Base-by-base conservation (phyloP, 305 asterid species). In the Fraxinus dipetala region DNA sequence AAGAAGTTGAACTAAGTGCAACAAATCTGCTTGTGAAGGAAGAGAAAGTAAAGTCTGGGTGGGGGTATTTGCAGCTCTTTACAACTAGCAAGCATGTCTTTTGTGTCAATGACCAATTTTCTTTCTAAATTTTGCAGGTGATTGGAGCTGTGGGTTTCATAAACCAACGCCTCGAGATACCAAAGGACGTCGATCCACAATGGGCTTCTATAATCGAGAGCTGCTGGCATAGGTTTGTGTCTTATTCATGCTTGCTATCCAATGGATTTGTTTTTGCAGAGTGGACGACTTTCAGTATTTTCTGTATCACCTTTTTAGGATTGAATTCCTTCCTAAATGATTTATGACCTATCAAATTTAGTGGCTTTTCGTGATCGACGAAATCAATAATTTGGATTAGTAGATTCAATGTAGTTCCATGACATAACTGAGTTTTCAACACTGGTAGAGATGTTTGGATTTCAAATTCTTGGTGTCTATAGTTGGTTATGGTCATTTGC, bases 61-160 rank as follows among this genome's bases (percentile, higher is more conserved):
- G 72, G 72, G 72, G 72, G 6, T 22, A 24, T 61, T 61, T 61
- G 72, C 16, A 20, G 72, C 72, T 20, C 72, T 22, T 10, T 22
- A 61, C 32, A 59, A 34, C 38, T 34, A 48, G 30, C 7, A 1
- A 14, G 79, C 38, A 45, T 26, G 51, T 45, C 38, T 36, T 32
- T 28, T 56, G 11, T 45, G 51, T 74, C 77, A 32, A 78, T 31
- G 56, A 61, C 63, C 75, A 40, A 74, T 56, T 76, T 2, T 30
- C 7, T 26, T 14, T 30, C 22, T 45, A 40, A 76, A 79, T 74
- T 72, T 77, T 89, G 75, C 90, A 96, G 99, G 98, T 96, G 54
- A 91, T 94, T 67, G 98, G 97, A 80, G 97, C 99, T 48, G 98
- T 96, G 84, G 99, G 98, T 14, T 96, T 96, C 89, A 96, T 96